These are phyloP conservation scores for Camelina hispida DNA, from an alignment of 345 rosid genomes.

Conservation along the genomic window DNA sequence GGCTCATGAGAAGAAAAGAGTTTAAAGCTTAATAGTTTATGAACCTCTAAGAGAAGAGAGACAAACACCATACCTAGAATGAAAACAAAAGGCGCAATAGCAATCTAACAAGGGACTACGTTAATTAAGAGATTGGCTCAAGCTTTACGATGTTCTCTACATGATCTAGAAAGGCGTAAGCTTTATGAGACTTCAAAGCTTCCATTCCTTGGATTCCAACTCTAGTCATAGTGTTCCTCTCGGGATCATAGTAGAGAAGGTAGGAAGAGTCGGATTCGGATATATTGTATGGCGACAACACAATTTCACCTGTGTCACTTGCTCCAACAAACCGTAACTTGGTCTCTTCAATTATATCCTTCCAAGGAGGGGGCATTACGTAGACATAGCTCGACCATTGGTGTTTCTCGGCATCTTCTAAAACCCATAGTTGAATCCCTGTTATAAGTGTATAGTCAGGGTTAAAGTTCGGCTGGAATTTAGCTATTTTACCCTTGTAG, in stretches of 20 bases:
- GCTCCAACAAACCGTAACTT: not conserved
- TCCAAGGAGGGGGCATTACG: not conserved
- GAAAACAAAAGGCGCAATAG: not conserved
- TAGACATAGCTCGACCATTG: not conserved
- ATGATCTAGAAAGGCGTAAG: not conserved
- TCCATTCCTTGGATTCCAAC: not conserved
- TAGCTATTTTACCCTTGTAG: not conserved
- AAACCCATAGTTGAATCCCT: not conserved
- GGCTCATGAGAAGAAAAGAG: not conserved
- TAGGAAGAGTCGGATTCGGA: not conserved
- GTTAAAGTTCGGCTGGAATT: not conserved
- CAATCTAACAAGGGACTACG: not conserved
- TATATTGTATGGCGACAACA: not conserved
- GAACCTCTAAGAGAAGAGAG: not conserved
- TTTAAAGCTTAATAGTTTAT: not conserved
- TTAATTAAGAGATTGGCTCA: not conserved
- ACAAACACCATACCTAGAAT: not conserved
- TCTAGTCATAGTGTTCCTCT: not conserved
- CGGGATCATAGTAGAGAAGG: not conserved
- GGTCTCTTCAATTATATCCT: not conserved
- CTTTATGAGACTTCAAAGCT: not conserved
- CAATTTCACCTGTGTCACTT: not conserved
- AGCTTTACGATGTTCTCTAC: not conserved
- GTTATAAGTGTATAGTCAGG: not conserved
- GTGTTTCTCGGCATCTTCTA: not conserved